Evolutionary conservation across 306 rosid species (phyloP).

Genomic region (Benincasa hispida): DNA sequence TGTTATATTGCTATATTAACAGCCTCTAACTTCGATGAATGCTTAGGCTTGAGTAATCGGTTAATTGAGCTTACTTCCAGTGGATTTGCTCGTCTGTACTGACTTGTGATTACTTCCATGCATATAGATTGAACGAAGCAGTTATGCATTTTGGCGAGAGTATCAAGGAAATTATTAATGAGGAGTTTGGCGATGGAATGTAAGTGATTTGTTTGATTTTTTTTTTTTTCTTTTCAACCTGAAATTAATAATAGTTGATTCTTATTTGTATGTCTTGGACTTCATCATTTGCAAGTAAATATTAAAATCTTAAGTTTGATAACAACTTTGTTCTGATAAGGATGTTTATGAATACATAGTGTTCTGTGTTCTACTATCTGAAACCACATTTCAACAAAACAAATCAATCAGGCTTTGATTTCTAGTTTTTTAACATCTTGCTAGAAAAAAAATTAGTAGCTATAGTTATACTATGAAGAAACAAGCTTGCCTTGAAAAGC

Average conservation of each 20-base stretch:
- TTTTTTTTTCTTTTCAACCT: neutral
- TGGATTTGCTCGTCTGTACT: conserved; percentile 6
- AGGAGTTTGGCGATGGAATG: conserved; percentile 98
- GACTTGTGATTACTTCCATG: conserved; percentile 2
- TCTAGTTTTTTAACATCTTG: neutral
- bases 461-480: neutral
- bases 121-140: conserved; percentile 80
- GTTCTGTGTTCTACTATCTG: neutral
- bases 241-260: neutral
- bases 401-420: neutral
- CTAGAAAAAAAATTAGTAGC: neutral
- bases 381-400: neutral
- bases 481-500: neutral
- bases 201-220: conserved; percentile 20
- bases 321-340: neutral
- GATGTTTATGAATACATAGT: neutral
- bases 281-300: neutral
- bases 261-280: neutral
- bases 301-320: neutral
- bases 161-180: conserved; percentile 88
- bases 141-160: conserved; percentile 96
- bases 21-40: neutral
- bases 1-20: neutral
- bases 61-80: neutral
- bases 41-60: neutral